Evolutionary conservation across 805 yeast genomes (phyloP).

Genomic region (Candida adriatica): DNA sequence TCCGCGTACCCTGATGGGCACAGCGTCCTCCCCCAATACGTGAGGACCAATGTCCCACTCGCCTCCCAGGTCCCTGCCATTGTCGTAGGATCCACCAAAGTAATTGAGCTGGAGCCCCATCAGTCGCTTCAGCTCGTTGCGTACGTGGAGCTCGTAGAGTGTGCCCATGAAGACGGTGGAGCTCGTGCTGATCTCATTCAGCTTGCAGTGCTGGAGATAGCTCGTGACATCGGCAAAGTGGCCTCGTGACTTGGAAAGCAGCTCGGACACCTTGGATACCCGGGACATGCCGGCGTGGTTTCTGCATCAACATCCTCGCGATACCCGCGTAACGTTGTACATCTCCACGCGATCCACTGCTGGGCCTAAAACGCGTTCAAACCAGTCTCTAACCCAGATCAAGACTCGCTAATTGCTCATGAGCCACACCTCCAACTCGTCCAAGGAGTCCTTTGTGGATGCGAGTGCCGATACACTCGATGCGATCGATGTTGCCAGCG

Average conservation of each 20-base stretch:
- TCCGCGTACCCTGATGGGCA: conserved; percentile 6
- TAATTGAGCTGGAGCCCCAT: conserved; percentile 9
- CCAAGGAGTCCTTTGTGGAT: conserved; percentile 8
- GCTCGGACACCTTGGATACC: background rate
- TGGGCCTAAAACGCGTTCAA: no score
- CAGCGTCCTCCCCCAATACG: background rate
- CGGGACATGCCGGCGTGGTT: background rate
- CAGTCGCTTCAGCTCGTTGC: conserved; percentile 6
- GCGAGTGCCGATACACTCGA: conserved; percentile 3
- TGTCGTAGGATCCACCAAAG: conserved; percentile 22
- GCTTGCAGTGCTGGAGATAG: conserved; percentile 16
- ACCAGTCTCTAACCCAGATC: no score
- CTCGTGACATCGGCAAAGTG: background rate
- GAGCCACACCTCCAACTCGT: conserved; percentile 3
- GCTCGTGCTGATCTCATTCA: conserved; percentile 10
- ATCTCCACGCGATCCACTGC: no score
- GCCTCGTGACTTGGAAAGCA: background rate
- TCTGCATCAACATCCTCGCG: no score
- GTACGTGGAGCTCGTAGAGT: conserved; percentile 18
- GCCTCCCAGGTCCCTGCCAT: conserved; percentile 21
- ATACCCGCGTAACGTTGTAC: no score
- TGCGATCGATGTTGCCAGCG: conserved; percentile 1
- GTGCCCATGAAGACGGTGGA: conserved; percentile 23
- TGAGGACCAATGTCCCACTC: conserved; percentile 12
- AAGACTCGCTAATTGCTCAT: no score